Percentiles rank a stretch among this genome's conserved stretches.
These are phyloP conservation scores for Neurospora hispaniola DNA, from an alignment of 495 filamentous ascomycete genomes.

Conservation along the genomic window DNA sequence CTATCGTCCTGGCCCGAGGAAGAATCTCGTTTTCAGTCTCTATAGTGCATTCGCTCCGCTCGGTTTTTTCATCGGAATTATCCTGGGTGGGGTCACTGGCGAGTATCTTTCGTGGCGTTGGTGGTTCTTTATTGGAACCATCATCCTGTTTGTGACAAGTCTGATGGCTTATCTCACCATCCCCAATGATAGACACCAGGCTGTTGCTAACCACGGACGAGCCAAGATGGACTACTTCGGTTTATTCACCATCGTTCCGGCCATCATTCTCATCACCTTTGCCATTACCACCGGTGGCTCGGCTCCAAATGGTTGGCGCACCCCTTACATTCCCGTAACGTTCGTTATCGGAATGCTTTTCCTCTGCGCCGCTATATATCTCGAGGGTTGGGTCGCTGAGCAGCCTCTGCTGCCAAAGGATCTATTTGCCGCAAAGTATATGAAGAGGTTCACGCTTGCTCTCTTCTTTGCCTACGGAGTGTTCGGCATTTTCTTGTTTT, in stretches of 20 bases:
- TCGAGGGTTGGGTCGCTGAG: constrained; percentile 65
- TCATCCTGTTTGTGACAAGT: constrained; percentile 32
- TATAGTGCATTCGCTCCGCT: constrained; percentile 70
- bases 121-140: constrained; percentile 72
- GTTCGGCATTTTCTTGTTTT: constrained; percentile 68
- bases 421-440: constrained; percentile 62
- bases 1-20: constrained; percentile 75
- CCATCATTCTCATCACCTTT: constrained; percentile 62
- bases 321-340: constrained; percentile 58
- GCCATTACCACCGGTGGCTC: constrained; percentile 67
- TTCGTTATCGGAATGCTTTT: constrained; percentile 49
- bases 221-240: constrained; percentile 49
- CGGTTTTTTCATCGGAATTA: constrained; percentile 76
- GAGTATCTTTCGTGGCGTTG: constrained; percentile 58
- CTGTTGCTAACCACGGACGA: constrained; percentile 21
- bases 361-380: constrained; percentile 50
- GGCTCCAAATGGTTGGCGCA: constrained; percentile 58
- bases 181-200: constrained; percentile 49
- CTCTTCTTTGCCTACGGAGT: constrained; percentile 69
- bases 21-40: constrained; percentile 74
- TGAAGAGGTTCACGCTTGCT: constrained; percentile 54
- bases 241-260: constrained; percentile 49
- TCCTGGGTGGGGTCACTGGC: constrained; percentile 61
- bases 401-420: constrained; percentile 66
- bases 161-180: constrained; percentile 53